Evolutionary conservation across 495 filamentous ascomycete genomes (phyloP).

Genomic region (Amniculicola lignicola): DNA sequence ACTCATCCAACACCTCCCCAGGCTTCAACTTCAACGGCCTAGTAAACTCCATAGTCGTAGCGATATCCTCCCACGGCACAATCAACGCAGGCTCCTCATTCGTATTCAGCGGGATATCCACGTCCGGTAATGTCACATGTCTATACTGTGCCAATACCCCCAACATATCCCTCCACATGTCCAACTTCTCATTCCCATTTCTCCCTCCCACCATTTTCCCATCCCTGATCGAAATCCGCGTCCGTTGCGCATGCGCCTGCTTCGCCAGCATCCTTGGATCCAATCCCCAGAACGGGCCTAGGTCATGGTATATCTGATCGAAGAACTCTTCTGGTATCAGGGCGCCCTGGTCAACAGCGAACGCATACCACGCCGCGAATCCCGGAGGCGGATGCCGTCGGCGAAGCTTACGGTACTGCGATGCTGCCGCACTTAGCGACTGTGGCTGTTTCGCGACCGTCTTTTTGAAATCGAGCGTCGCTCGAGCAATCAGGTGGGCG

Average conservation of each 20-base stretch:
- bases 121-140: slow-evolving; percentile 36
- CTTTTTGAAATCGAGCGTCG: slow-evolving; percentile 13
- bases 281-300: slow-evolving; percentile 41
- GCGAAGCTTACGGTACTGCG: slow-evolving; percentile 34
- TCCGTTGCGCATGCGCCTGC: slow-evolving; percentile 24
- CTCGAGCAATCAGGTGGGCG: slow-evolving; percentile 35
- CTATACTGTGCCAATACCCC: slow-evolving; percentile 14
- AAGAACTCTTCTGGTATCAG: slow-evolving; percentile 42
- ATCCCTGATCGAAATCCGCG: slow-evolving; percentile 32
- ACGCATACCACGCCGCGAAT: slow-evolving; percentile 42
- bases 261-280: slow-evolving; percentile 29
- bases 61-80: slow-evolving; percentile 41
- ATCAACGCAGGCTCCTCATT: slow-evolving; percentile 40
- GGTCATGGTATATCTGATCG: slow-evolving; percentile 42
- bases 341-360: slow-evolving; percentile 33
- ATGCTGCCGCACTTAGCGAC: slow-evolving; percentile 35
- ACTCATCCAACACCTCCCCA: slow-evolving; percentile 5
- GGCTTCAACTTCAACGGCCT: background rate
- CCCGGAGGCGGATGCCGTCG: slow-evolving; percentile 41
- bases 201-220: slow-evolving; percentile 25
- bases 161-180: slow-evolving; percentile 36
- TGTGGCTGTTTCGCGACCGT: slow-evolving; percentile 29
- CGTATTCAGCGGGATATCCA: slow-evolving; percentile 41
- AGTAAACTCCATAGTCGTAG: slow-evolving; percentile 22
- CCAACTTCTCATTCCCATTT: slow-evolving; percentile 25